These are phyloP conservation scores for Phellopilus nigrolimitatus DNA, from an alignment of 1,284 basidiomycete genomes.

Conservation along the genomic window DNA sequence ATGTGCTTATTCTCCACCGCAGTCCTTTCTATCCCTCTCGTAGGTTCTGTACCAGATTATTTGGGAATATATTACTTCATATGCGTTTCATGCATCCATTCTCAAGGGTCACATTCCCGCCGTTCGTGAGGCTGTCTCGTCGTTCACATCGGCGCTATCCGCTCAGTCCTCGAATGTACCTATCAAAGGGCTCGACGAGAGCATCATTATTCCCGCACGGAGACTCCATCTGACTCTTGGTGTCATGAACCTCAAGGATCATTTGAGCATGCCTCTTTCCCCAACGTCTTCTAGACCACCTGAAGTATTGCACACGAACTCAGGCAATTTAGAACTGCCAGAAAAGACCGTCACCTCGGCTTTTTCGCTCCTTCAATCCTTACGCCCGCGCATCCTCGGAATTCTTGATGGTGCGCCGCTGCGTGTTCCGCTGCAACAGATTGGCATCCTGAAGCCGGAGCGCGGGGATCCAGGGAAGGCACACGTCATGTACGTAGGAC, in stretches of 20 bases:
- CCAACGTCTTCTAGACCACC: too few relatives aligned
- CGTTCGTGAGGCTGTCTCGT: conserved; percentile 37
- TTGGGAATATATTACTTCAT: background rate
- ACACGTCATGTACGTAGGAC: conserved; percentile 56
- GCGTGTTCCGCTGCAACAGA: conserved; percentile 41
- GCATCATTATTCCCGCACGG: conserved; percentile 55
- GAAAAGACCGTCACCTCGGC: conserved; percentile 42
- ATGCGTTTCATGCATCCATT: background rate
- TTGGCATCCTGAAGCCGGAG: conserved; percentile 50
- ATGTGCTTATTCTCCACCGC: background rate
- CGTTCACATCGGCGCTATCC: conserved; percentile 45
- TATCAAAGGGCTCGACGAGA: conserved; percentile 53
- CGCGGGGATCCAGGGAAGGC: conserved; percentile 35
- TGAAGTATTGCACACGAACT: background rate
- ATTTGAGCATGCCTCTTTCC: too few relatives aligned
- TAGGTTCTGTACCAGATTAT: conserved; percentile 3
- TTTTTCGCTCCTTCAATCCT: conserved; percentile 41
- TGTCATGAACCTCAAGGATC: conserved; percentile 51
- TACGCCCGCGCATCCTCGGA: conserved; percentile 40
- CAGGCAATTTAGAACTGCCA: background rate
- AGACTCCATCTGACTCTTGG: conserved; percentile 67
- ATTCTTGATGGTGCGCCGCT: conserved; percentile 29
- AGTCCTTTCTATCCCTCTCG: conserved; percentile 18
- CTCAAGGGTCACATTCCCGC: conserved; percentile 46
- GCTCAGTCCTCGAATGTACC: conserved; percentile 25